Percentiles rank a stretch among this genome's conserved stretches.
phyloP scores from a whole-genome alignment of 805 yeast genomes.

The Ogataea nitratoaversa region DNA sequence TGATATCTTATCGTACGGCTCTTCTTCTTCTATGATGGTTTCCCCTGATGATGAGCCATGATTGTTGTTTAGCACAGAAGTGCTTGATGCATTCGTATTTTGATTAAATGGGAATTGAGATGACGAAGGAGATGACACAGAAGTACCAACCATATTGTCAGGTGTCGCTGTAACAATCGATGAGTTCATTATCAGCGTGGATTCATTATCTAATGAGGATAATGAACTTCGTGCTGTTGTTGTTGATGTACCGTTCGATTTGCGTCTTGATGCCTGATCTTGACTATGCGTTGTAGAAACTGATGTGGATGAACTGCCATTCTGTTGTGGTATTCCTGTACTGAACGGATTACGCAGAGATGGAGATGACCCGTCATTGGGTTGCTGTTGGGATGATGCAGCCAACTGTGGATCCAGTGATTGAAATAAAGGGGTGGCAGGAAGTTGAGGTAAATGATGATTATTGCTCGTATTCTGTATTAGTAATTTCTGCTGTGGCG shows the following conservation, averaged over 20 bases:
- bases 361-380: neutral
- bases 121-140: neutral
- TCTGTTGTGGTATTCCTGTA: neutral
- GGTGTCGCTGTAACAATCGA: neutral
- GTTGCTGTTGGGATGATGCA: conserved; percentile 1
- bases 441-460: neutral
- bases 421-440: neutral
- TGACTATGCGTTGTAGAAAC: neutral
- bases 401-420: conserved; percentile 2
- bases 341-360: neutral
- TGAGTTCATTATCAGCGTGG: conserved; percentile 1
- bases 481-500: conserved; percentile 7
- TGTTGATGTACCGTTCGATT: conserved; percentile 1
- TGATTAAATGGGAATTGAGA: neutral
- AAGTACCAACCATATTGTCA: neutral
- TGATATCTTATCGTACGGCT: neutral
- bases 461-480: neutral
- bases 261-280: neutral
- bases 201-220: neutral
- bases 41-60: conserved; percentile 1
- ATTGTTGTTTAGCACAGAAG: too few species aligned
- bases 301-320: neutral
- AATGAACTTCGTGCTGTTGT: neutral
- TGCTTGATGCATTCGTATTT: neutral
- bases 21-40: conserved; percentile 2